Evolutionary conservation across 768 basidiomycete genomes (phyloP), one percentile per base, ranked within the genome.

Genomic region (Lyophyllum atratum): DNA sequence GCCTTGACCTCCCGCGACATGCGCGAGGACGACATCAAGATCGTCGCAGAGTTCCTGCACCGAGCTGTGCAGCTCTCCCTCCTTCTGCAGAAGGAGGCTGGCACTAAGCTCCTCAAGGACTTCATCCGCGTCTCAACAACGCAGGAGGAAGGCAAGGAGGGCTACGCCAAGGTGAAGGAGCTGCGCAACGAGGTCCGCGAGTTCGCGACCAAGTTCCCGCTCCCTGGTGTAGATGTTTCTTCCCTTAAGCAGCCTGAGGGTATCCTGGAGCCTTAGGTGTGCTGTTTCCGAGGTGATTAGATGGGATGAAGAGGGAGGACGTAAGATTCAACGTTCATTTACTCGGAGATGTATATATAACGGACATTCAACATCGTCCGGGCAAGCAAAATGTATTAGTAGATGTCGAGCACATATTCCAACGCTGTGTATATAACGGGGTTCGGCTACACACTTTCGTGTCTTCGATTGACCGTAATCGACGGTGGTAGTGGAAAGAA

Each of bases 1-100:
- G 94, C 96, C 11, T 74, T 99, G 34, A 98, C 97, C 4, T 97
- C 95, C 49, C 93, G 96, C 64, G 81, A 95, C 75, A 94, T 99
- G 94, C 75, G 74, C 52, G 93, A 96, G 73, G 81, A 76, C 21
- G 95, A 98, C 72, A 85, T 97, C 74, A 88, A 90, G 71, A 70
- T 83, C 56, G 94, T 98, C 53, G 97, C 89, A 37, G 83, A 81
- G 56, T 95, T 98, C 84, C 80, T 99, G 54, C 93, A 98, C 80
- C 94, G 95, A 49, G 85, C 93, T 28, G 90, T 99, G 44, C 93
- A 98, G 78, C 86, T 97, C 67, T 86, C 93, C 46, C 82, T 95
- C 43, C 69, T 85, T 39, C 83, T 97, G 44, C 97, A 98, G 77
- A 93, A 94, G 73, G 95, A 97, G 77, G 92, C 97, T 24, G 95